Conservation (phyloP, 805 yeast genomes). For the Candida loeiensis region DNA sequence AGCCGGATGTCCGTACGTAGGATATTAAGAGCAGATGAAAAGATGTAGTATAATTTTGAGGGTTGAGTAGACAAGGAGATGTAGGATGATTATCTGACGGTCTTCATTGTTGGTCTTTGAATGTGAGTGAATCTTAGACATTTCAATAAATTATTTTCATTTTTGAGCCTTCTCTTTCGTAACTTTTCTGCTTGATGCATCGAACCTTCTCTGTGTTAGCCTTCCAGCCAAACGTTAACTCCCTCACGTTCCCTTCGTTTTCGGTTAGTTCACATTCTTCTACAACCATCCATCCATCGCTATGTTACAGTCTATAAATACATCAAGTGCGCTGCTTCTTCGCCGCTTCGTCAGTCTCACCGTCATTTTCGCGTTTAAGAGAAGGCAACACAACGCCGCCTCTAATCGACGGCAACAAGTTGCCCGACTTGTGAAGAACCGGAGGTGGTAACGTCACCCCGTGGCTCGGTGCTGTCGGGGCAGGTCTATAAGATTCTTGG, state of each 20-base stretch:
- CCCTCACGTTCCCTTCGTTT: too few species aligned
- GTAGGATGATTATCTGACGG: too few species aligned
- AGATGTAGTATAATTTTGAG: too few species aligned
- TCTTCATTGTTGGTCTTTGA: too few species aligned
- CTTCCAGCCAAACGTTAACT: too few species aligned
- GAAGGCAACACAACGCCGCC: slow-evolving; percentile 17
- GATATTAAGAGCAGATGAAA: background rate
- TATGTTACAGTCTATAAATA: slow-evolving; percentile 8
- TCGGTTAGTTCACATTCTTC: background rate
- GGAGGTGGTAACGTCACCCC: slow-evolving; percentile 9
- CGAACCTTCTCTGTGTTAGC: too few species aligned
- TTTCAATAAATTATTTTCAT: too few species aligned
- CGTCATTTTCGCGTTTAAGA: slow-evolving; percentile 23
- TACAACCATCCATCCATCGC: slow-evolving; percentile 2
- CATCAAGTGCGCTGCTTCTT: slow-evolving; percentile 11
- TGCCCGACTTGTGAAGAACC: slow-evolving; percentile 8
- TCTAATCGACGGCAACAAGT: slow-evolving; percentile 9
- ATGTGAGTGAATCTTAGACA: too few species aligned
- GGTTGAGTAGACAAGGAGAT: too few species aligned
- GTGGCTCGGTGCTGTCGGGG: slow-evolving; percentile 3
- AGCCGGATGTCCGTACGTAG: slow-evolving; percentile 86
- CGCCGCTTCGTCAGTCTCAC: slow-evolving; percentile 10
- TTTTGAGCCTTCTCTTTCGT: too few species aligned
- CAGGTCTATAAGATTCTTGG: slow-evolving; percentile 6
- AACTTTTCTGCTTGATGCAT: too few species aligned